A percentile compares a stretch with the other conserved stretches of the same genome.
Conservation (phyloP, 176 grass and related monocot species). For the Phoenix dactylifera region DNA sequence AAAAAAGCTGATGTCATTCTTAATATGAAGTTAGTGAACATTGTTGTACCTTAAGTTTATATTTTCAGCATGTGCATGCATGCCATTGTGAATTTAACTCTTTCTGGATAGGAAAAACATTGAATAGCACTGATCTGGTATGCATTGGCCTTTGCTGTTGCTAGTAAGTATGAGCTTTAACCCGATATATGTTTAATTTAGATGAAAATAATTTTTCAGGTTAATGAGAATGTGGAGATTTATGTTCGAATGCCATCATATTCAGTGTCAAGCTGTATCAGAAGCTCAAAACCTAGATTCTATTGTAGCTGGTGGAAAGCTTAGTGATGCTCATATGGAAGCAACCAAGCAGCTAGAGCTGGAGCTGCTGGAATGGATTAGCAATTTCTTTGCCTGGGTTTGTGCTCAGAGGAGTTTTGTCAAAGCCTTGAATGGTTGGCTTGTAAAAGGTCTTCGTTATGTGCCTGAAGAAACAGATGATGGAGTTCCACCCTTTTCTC, state of each 20-base stretch:
- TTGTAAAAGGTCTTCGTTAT: slow-evolving; percentile 57
- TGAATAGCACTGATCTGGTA: no score
- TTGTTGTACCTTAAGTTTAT: no score
- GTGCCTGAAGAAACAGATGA: slow-evolving; percentile 83
- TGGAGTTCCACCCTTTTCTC: slow-evolving; percentile 76
- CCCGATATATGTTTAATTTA: background rate
- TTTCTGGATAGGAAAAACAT: no score
- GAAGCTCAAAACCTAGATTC: slow-evolving; percentile 77
- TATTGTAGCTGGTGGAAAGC: slow-evolving; percentile 39
- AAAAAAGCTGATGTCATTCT: no score
- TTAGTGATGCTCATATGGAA: slow-evolving; percentile 56
- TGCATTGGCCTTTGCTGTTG: no score
- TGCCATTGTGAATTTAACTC: no score
- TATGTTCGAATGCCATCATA: slow-evolving; percentile 86
- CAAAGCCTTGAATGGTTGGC: slow-evolving; percentile 56
- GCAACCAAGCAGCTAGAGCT: slow-evolving; percentile 55
- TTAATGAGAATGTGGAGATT: slow-evolving; percentile 68
- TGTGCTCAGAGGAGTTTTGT: slow-evolving; percentile 59
- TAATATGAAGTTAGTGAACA: no score
- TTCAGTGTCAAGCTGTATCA: slow-evolving; percentile 79
- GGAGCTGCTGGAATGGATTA: slow-evolving; percentile 61
- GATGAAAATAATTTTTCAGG: slow-evolving; percentile 36
- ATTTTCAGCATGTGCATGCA: no score
- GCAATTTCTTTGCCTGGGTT: slow-evolving; percentile 69
- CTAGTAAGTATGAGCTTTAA: no score